Evolutionary conservation across 192 early-diverging fungal species (phyloP), one percentile per base, ranked within the genome.

Genomic region (Backusella circina): DNA sequence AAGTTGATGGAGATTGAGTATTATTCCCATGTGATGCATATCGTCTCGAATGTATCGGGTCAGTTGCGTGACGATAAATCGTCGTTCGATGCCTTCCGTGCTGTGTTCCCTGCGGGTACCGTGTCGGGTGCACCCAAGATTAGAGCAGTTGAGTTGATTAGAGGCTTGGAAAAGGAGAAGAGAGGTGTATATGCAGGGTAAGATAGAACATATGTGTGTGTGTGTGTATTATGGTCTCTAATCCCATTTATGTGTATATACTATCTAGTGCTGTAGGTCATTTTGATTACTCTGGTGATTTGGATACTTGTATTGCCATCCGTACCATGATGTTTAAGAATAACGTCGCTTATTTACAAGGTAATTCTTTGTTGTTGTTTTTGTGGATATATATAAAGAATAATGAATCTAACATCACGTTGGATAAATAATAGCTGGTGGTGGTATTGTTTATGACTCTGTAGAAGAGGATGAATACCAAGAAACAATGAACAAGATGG

Each of bases 21-120:
- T 28, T 99, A 98, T 79, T 93, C 92, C 35, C 97, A 99, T 79
- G 98, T 99, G 37, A 99, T 99, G 97, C 98, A 99, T 79, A 99
- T 99, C 84, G 98, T 99, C n/a, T 93, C 90, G 76, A 93, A 98
- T 78, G 95, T 99, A 1, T 93, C 92, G 15, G 98, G 98, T 54
- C 87, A 87, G 74, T 84, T 99, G 66, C 88, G 98, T 51, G 84
- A 86, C n/a, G 97, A 89, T 36, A 95, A 96, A 83, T 95, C 96
- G 16, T 87, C 89, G 26, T 98, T 92, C 83, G 97, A 99, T 81
- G 97, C 97, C 0, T 98, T 99, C 87, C 87, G 98, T 64, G 94
- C 95, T 21, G 97, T 99, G 64, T 98, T 99, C 83, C 98, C 98
- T 4, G 98, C 98, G 8, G 97, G 98, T 16, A 99, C 98, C 26